A percentile compares a stretch with the other conserved stretches of the same genome.
Conservation (phyloP, 176 grass and related monocot species). For the Eremochloa ophiuroides region DNA sequence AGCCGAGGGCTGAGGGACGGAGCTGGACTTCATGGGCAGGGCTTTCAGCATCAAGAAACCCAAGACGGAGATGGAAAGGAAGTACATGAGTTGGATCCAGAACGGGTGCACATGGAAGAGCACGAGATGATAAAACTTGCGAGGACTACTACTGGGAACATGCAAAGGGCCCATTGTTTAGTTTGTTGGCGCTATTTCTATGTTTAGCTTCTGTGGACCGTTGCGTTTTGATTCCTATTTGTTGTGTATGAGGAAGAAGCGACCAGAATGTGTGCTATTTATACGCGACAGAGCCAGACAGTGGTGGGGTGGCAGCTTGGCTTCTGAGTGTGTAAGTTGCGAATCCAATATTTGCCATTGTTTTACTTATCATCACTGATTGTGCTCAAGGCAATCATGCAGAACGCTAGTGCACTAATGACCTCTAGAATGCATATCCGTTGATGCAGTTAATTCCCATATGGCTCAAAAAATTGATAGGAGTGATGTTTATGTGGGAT, state of each 20-base stretch:
- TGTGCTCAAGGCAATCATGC: too few species aligned
- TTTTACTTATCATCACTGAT: too few species aligned
- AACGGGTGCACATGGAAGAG: slow-evolving; percentile 52
- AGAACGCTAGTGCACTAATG: too few species aligned
- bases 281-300: neutral
- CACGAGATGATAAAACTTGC: slow-evolving; percentile 6
- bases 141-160: neutral
- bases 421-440: too few species aligned
- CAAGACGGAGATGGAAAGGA: slow-evolving; percentile 35
- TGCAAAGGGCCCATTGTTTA: slow-evolving; percentile 11
- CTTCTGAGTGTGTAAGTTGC: too few species aligned
- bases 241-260: neutral
- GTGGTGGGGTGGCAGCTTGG: too few species aligned
- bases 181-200: neutral
- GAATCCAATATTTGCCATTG: too few species aligned
- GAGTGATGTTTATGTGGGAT: too few species aligned
- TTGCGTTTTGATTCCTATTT: neutral
- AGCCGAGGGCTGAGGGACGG: neutral
- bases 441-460: too few species aligned
- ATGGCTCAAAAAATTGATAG: too few species aligned
- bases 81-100: slow-evolving; percentile 64
- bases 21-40: slow-evolving; percentile 32
- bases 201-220: neutral
- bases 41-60: slow-evolving; percentile 52
- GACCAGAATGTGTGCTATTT: slow-evolving; percentile 2